phyloP scores from a whole-genome alignment of 768 basidiomycete genomes.

The Sarcodon aspratus region DNA sequence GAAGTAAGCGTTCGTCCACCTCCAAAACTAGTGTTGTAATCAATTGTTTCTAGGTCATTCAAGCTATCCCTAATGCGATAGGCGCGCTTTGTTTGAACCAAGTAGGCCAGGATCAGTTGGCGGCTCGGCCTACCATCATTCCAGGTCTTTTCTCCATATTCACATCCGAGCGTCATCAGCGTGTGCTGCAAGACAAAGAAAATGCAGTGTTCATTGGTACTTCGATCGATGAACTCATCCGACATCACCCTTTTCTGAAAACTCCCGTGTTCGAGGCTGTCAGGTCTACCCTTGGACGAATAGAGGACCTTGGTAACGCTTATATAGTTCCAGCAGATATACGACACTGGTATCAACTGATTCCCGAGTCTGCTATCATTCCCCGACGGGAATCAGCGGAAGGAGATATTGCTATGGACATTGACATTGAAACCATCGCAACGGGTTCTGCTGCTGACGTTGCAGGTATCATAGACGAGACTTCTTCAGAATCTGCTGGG shows the following conservation, averaged over 20 bases:
- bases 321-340: slow-evolving; percentile 47
- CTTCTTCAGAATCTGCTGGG: slow-evolving; percentile 10
- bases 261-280: slow-evolving; percentile 68
- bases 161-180: slow-evolving; percentile 73
- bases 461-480: slow-evolving; percentile 9
- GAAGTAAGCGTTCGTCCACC: slow-evolving; percentile 43
- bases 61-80: slow-evolving; percentile 89
- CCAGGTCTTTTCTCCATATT: slow-evolving; percentile 79
- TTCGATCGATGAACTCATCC: slow-evolving; percentile 87
- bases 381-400: neutral
- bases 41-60: slow-evolving; percentile 51
- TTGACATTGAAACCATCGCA: slow-evolving; percentile 3
- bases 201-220: slow-evolving; percentile 84
- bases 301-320: slow-evolving; percentile 61
- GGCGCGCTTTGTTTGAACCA: slow-evolving; percentile 95
- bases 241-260: slow-evolving; percentile 90
- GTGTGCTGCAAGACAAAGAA: slow-evolving; percentile 85
- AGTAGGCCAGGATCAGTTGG: slow-evolving; percentile 71
- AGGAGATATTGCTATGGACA: slow-evolving; percentile 1
- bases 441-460: neutral
- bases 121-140: slow-evolving; percentile 70
- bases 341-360: slow-evolving; percentile 59
- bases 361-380: slow-evolving; percentile 6
- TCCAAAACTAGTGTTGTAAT: neutral
- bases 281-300: slow-evolving; percentile 54